Percentiles rank a stretch among this genome's conserved stretches.
Conservation (phyloP, 352 stramenopile species). For the Stephanocyclus meneghinianus region DNA sequence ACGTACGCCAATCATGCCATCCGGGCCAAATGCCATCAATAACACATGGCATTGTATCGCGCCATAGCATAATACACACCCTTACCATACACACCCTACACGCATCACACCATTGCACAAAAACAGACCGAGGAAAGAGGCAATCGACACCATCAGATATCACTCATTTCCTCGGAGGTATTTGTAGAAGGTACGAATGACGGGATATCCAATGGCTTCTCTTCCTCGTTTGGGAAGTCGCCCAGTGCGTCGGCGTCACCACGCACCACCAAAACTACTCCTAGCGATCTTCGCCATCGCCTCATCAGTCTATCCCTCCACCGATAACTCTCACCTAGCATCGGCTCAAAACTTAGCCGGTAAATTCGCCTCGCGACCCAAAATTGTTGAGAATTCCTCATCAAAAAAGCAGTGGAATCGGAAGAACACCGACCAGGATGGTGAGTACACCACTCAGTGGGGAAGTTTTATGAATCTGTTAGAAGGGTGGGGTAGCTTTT, state of each 20-base stretch:
- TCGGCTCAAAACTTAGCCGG: constrained; percentile 43
- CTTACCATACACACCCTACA: too few relatives aligned
- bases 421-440: constrained; percentile 9
- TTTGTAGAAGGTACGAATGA: too few relatives aligned
- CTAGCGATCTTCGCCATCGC: background rate
- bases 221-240: background rate
- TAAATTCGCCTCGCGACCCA: constrained; percentile 44
- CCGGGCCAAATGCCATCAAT: too few relatives aligned
- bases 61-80: too few relatives aligned
- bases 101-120: too few relatives aligned
- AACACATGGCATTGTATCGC: too few relatives aligned
- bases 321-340: background rate
- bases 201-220: too few relatives aligned
- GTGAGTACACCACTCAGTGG: constrained; percentile 29
- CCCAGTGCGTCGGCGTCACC: background rate
- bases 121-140: too few relatives aligned
- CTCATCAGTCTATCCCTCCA: background rate
- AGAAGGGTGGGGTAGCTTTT: background rate
- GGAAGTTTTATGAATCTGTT: constrained; percentile 3
- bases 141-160: too few relatives aligned
- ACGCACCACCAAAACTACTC: background rate
- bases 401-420: constrained; percentile 20
- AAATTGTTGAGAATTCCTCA: constrained; percentile 25
- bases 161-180: too few relatives aligned
- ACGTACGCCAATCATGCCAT: too few relatives aligned